Evolutionary conservation across 2,329 filamentous ascomycete genomes (phyloP), one percentile per base, ranked within the genome.

Genomic region (Diaporthe caulivora): DNA sequence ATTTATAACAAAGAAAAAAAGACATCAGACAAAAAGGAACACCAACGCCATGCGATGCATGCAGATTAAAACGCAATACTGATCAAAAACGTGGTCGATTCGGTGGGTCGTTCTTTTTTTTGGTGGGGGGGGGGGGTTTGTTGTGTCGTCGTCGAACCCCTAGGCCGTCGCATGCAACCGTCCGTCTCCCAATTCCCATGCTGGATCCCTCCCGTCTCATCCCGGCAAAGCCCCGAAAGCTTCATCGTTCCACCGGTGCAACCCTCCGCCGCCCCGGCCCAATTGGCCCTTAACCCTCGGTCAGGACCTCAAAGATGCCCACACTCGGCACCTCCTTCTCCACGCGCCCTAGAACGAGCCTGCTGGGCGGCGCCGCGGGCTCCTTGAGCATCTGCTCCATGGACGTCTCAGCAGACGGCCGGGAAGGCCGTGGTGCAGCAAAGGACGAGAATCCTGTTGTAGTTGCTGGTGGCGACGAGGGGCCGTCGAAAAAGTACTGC

Each of bases 221-320:
- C 55, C 55, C 15, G 15, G 8, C n/a, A 11, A 9, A 29, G n/a
- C n/a, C 29, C 42, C 29, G 29, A 53, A 26, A 37, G 40, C 58
- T 62, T 62, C 40, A 26, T n/a, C 58, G 58, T 62, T 31, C 40
- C 58, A 62, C 58, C 10, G 17, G 58, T 62, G 58, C 58, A 62
- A 60, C 57, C 55, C 17, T 15, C 3, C 37, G n/a, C 10, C 4
- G 24, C 9, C n/a, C 8, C 31, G n/a, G 5, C 15, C 15, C 18
- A 10, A 18, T 9, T 3, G 2, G 29, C 1, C 1, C 26, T n/a
- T 57, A 75, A 17, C 74, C 74, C 29, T 75, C 53, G 8, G 26
- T 73, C 68, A 75, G 34, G 13, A 75, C 74, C 71, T 75, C 71
- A 37, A 75, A 75, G 71, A 75, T 75, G 5, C 74, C 71, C 21